These are phyloP conservation scores for Stropharia rugosoannulata DNA, from an alignment of 768 basidiomycete species.

Conservation along the genomic window DNA sequence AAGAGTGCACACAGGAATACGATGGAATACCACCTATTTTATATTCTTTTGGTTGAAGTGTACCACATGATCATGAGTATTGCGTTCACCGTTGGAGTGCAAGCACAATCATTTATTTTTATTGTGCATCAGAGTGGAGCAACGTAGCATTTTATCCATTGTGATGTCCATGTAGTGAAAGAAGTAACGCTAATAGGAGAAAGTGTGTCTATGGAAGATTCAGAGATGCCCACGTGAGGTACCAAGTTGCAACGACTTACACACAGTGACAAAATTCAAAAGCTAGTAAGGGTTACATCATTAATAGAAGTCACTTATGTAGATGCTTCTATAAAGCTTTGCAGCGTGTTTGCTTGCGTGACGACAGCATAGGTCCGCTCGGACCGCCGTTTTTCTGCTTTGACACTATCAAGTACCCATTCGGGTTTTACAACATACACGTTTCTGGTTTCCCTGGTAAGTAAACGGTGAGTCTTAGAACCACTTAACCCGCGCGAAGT, in stretches of 20 bases:
- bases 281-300: neutral
- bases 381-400: conserved; percentile 52
- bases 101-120: neutral
- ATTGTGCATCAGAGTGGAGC: conserved; percentile 4
- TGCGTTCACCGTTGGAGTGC: too few relatives aligned
- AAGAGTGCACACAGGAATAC: neutral
- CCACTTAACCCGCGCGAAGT: conserved; percentile 72
- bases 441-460: conserved; percentile 49
- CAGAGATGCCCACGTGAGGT: conserved; percentile 6
- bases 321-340: conserved; percentile 13
- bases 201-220: neutral
- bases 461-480: conserved; percentile 65
- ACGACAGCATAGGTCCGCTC: conserved; percentile 61
- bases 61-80: conserved; percentile 8
- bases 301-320: neutral
- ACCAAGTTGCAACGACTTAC: neutral
- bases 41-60: neutral
- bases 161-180: conserved; percentile 8
- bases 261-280: neutral
- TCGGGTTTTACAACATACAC: conserved; percentile 71
- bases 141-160: conserved; percentile 8
- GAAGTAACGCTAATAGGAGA: conserved; percentile 7
- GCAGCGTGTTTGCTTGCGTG: conserved; percentile 33
- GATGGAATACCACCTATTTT: neutral
- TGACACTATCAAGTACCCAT: conserved; percentile 73